A percentile compares a stretch with the other conserved stretches of the same genome.
Evolutionary conservation across 129 eudicot genomes (phyloP).

Genomic region (Deinandra increscens): DNA sequence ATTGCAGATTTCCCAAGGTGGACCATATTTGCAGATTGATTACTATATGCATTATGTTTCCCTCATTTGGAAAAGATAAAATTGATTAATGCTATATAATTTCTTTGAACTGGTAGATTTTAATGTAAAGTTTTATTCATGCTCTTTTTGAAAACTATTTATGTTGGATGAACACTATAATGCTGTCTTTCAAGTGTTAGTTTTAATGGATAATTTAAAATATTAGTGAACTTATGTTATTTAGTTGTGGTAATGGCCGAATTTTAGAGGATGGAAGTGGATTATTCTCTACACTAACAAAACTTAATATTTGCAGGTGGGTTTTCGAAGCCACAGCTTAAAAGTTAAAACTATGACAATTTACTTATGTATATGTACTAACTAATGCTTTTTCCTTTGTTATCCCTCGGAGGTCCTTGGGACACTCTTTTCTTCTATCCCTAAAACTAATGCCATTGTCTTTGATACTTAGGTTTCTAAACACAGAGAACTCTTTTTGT

Average conservation of each 20-base stretch:
- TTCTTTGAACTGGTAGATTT: neutral
- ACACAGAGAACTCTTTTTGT: too few relatives aligned
- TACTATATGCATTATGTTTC: neutral
- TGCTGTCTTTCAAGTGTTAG: neutral
- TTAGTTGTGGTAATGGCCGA: constrained; percentile 92
- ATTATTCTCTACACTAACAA: constrained; percentile 19
- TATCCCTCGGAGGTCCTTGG: constrained; percentile 87
- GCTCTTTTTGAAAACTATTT: neutral
- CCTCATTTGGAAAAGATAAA: constrained; percentile 2
- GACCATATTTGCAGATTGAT: neutral
- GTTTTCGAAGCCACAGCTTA: constrained; percentile 56
- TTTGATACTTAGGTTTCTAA: constrained; percentile 69
- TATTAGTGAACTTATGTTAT: constrained; percentile 8
- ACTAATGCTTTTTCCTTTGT: constrained; percentile 15
- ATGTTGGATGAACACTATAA: constrained; percentile 1
- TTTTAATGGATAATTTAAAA: neutral
- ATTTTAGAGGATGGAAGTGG: constrained; percentile 97
- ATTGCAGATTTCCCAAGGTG: neutral
- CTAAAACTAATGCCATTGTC: constrained; percentile 91
- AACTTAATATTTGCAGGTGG: constrained; percentile 43
- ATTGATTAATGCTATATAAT: neutral
- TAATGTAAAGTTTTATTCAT: neutral
- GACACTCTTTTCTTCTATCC: constrained; percentile 92
- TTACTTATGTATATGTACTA: constrained; percentile 17
- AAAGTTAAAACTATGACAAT: constrained; percentile 25